Base-by-base conservation (phyloP, 1,139 yeast genomes). In the Meyerozyma carpophila region DNA sequence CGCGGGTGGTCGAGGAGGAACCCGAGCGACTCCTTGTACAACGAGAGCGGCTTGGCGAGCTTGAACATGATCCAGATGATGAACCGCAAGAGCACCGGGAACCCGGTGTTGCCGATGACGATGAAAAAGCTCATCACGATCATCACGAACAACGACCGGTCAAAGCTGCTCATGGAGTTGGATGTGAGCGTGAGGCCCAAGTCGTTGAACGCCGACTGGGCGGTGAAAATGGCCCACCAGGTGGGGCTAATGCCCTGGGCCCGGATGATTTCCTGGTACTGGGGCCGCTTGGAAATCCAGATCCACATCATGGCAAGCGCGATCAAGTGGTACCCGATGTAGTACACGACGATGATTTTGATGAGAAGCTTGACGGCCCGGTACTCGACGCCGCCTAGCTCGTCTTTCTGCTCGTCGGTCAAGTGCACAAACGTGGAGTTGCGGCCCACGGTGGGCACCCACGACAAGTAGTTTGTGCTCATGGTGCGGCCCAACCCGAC, bases 311-410 rank as follows among this genome's bases (percentile, higher is more conserved):
- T 68, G 0, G 81, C 54, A 39, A 82, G 62, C 0, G 82, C 81
- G 10, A 89, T 41, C 3, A 87, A 48, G 55, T 84, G 91, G 56
- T 87, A 81, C 0, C 96, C 95, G 44, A 89, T 51, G 55, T 86
- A 90, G 60, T 88, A 93, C 2, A 61, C 45, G 1, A 82, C 61
- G 21, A 93, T 66, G 40, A 93, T 79, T 53, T 77, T 79, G 44
- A 88, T 81, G 45, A 93, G 67, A 10, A 90, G 66, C 56, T 89
- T 89, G 44, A 87, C 76, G 0, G 98, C 90, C 41, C 98, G 77
- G 58, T 93, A 94, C 59, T 93, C 99, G 9, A 93, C 96, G 43
- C 98, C 99, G 29, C 98, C 99, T 39, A 93, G 66, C 61, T 93
- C 99, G 47, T 86, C 95, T 55, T 89, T 89, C 61, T 94, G 98